phyloP scores from a whole-genome alignment of 2,329 filamentous ascomycete species.

The Albifimbria verrucaria region DNA sequence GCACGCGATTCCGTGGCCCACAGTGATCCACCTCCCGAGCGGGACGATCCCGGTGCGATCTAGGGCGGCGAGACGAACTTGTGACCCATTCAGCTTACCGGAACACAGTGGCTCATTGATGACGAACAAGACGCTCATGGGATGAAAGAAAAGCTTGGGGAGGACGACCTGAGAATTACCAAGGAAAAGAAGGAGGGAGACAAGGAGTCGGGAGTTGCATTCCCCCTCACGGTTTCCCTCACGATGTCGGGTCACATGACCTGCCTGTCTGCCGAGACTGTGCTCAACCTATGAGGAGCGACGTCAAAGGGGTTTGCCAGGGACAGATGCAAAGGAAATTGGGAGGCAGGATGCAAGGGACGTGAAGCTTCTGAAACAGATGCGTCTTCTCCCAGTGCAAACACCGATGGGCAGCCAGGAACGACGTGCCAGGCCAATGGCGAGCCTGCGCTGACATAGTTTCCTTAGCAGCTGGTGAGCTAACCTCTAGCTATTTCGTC shows the following conservation, averaged over 20 bases:
- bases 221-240: slow-evolving; percentile 24
- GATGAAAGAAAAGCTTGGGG: neutral
- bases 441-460: too few relatives aligned
- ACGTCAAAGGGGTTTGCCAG: neutral
- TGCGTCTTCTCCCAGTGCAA: too few relatives aligned
- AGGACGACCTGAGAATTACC: neutral
- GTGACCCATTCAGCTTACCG: too few relatives aligned
- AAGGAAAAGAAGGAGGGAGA: neutral
- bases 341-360: neutral
- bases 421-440: too few relatives aligned
- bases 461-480: too few relatives aligned
- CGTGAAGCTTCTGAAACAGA: too few relatives aligned
- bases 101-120: too few relatives aligned
- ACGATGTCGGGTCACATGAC: slow-evolving; percentile 25
- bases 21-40: neutral
- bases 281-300: neutral
- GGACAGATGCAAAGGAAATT: too few relatives aligned
- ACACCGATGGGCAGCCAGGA: too few relatives aligned
- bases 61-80: neutral
- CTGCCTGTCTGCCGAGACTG: slow-evolving; percentile 3
- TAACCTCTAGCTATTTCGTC: neutral
- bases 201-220: slow-evolving; percentile 13
- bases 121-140: neutral
- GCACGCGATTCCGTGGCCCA: neutral
- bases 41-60: neutral